These are phyloP conservation scores for Lasiodiplodia theobromae DNA, from an alignment of 2,329 filamentous ascomycete species.

Conservation along the genomic window DNA sequence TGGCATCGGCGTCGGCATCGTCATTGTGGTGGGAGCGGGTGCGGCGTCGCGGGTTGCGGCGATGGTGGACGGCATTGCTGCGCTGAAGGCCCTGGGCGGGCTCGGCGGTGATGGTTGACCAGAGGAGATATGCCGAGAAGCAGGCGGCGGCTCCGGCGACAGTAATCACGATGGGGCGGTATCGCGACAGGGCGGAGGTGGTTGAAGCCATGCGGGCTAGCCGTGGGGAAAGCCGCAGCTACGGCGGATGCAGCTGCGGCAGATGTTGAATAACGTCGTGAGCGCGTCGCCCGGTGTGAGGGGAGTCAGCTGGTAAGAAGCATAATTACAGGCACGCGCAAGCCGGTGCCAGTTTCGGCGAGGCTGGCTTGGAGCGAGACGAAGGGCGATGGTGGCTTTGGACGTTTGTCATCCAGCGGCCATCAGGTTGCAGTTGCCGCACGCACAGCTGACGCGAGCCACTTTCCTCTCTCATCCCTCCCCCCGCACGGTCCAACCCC, in stretches of 20 bases:
- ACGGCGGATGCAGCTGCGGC: slow-evolving; percentile 2
- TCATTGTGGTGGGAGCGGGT: slow-evolving; percentile 35
- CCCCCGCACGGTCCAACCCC: not conserved
- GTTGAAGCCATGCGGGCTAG: slow-evolving; percentile 33
- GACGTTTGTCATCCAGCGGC: slow-evolving; percentile 9
- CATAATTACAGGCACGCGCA: slow-evolving; percentile 22
- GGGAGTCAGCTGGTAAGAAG: slow-evolving; percentile 24
- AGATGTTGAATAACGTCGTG: not conserved
- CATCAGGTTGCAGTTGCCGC: not conserved
- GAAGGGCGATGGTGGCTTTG: not conserved
- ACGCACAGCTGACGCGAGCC: slow-evolving; percentile 7
- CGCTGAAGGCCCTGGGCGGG: slow-evolving; percentile 59
- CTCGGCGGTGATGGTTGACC: slow-evolving; percentile 48
- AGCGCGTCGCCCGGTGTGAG: slow-evolving; percentile 16
- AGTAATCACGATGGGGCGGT: slow-evolving; percentile 61
- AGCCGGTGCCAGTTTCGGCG: slow-evolving; percentile 4
- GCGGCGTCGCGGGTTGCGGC: slow-evolving; percentile 45
- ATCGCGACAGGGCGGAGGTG: slow-evolving; percentile 46
- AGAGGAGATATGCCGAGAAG: slow-evolving; percentile 67
- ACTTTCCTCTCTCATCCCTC: not conserved
- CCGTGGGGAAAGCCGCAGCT: slow-evolving; percentile 19
- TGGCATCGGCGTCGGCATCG: slow-evolving; percentile 1
- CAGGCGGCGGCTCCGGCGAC: slow-evolving; percentile 64
- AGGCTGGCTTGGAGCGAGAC: not conserved
- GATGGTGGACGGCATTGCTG: slow-evolving; percentile 71